Evolutionary conservation across 2,329 filamentous ascomycete genomes (phyloP).

Genomic region (Fusarium chlamydosporum): DNA sequence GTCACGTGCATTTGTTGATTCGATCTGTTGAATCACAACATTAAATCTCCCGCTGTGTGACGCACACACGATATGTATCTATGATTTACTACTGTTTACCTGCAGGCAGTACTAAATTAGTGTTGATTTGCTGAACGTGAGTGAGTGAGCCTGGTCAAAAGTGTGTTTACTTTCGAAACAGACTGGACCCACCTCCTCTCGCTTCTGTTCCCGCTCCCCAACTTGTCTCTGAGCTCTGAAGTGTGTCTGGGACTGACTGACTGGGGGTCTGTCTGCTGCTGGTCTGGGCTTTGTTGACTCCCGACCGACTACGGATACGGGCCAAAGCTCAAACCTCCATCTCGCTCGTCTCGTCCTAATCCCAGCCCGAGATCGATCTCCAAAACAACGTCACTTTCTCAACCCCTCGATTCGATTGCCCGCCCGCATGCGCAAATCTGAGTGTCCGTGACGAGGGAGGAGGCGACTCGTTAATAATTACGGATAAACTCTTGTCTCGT

Average conservation of each 20-base stretch:
- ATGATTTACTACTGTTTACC: too few relatives aligned
- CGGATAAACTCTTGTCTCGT: conserved; percentile 29
- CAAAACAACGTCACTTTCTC: conserved; percentile 21
- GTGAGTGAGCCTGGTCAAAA: neutral
- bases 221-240: conserved; percentile 5
- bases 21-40: conserved; percentile 22
- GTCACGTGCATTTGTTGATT: conserved; percentile 39
- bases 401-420: conserved; percentile 29
- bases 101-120: too few relatives aligned
- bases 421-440: conserved; percentile 40
- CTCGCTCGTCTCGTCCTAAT: conserved; percentile 30
- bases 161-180: conserved; percentile 49
- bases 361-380: conserved; percentile 22
- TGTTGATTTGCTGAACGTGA: conserved; percentile 1
- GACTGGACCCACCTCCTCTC: conserved; percentile 37
- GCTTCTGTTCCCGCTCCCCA: conserved; percentile 37
- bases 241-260: neutral
- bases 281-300: conserved; percentile 36
- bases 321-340: conserved; percentile 32
- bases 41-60: conserved; percentile 39
- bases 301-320: conserved; percentile 22
- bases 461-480: conserved; percentile 41
- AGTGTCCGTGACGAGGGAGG: conserved; percentile 44
- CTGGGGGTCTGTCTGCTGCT: conserved; percentile 1
- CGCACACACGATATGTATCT: conserved; percentile 26